These are phyloP conservation scores for Termitomyces sp. DNA, from an alignment of 768 basidiomycete species.

Conservation along the genomic window DNA sequence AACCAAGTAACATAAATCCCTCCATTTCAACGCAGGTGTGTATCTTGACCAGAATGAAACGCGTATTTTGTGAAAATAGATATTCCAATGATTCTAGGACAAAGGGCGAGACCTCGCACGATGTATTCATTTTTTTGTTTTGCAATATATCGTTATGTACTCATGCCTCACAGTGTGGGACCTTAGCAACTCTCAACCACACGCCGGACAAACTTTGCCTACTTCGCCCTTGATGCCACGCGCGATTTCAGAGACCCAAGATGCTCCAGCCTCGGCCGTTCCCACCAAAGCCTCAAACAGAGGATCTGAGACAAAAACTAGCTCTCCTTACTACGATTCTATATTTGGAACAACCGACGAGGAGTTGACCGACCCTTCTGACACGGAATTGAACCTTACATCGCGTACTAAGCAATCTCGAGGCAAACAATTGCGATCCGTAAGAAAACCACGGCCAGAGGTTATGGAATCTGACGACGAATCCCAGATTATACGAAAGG, in stretches of 20 bases:
- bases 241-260: conserved; percentile 1
- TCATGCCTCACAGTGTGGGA: conserved; percentile 12
- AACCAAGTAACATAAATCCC: conserved; percentile 3
- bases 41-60: not conserved
- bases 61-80: not conserved
- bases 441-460: not conserved
- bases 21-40: conserved; percentile 19
- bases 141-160: not conserved
- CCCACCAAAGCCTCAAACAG: not conserved
- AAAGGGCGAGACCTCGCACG: conserved; percentile 22
- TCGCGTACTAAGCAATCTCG: not conserved
- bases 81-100: conserved; percentile 11
- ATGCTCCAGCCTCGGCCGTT: not conserved
- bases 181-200: conserved; percentile 6
- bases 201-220: conserved; percentile 1
- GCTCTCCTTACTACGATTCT: conserved; percentile 12
- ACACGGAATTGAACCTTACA: conserved; percentile 2
- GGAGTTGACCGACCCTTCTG: conserved; percentile 23
- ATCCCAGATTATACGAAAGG: not conserved
- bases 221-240: conserved; percentile 11
- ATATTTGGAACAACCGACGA: conserved; percentile 20
- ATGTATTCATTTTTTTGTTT: conserved; percentile 12
- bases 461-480: conserved; percentile 12
- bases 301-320: not conserved
- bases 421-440: not conserved